Conservation (phyloP, 164 flowering plant species). For the Nymphaea thermarum region DNA sequence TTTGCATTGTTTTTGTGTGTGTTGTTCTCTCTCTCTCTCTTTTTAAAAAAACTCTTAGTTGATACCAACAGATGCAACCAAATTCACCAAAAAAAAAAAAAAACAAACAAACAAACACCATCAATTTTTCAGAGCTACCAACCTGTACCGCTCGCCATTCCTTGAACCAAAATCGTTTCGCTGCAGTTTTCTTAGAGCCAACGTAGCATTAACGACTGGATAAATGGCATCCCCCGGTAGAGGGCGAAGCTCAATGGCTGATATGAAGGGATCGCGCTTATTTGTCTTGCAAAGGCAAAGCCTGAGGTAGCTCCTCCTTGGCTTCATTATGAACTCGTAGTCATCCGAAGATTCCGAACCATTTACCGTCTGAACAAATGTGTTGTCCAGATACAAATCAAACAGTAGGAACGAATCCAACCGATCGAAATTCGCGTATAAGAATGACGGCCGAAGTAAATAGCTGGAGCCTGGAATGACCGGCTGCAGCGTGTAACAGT, state of each 20-base stretch:
- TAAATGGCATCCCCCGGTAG: not conserved
- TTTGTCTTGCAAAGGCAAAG: not conserved
- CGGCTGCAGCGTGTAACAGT: constrained; percentile 26
- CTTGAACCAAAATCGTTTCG: not conserved
- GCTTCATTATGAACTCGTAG: not conserved
- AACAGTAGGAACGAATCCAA: constrained; percentile 15
- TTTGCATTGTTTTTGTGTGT: no score
- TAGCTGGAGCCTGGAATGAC: constrained; percentile 8
- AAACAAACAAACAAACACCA: no score
- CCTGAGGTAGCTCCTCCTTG: not conserved
- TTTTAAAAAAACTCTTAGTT: no score
- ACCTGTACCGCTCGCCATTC: not conserved
- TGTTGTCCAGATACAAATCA: constrained; percentile 28
- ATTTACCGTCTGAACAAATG: constrained; percentile 17
- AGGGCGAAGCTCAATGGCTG: not conserved
- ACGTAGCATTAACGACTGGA: not conserved
- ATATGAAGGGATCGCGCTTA: not conserved
- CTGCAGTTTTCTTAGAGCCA: not conserved
- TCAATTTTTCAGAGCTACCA: no score
- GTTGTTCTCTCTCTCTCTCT: no score
- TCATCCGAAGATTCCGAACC: not conserved
- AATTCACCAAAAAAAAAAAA: no score
- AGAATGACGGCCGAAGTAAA: constrained; percentile 31
- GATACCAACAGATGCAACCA: no score
- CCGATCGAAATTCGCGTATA: constrained; percentile 41